A percentile compares a stretch with the other conserved stretches of the same genome.
Conservation (phyloP, 1,284 basidiomycete species). For the Cerioporus squamosus region DNA sequence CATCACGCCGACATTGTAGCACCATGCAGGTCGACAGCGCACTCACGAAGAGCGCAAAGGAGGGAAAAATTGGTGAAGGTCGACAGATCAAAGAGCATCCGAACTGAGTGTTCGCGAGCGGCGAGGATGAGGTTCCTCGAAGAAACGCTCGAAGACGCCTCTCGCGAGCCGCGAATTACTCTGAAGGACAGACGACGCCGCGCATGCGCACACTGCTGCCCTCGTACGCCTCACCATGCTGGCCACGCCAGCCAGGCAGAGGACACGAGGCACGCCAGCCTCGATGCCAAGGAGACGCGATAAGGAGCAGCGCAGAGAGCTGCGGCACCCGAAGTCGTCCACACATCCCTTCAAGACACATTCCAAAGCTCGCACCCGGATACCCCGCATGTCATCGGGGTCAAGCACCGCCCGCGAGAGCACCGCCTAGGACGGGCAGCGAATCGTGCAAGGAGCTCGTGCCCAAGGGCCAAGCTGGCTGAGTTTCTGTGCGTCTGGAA, state of each 20-base stretch:
- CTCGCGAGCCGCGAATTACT: constrained; percentile 4
- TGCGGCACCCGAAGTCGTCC: no score
- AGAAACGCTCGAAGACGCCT: not conserved
- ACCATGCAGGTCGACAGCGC: not conserved
- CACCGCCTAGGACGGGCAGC: no score
- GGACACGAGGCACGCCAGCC: not conserved
- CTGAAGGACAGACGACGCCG: not conserved
- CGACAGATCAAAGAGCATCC: constrained; percentile 1
- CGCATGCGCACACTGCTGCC: not conserved
- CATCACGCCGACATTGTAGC: no score
- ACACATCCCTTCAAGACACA: no score
- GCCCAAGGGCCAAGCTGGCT: no score
- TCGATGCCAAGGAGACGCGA: not conserved
- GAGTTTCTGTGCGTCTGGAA: no score
- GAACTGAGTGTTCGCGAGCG: not conserved
- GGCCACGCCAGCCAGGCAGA: not conserved
- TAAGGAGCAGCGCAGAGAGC: not conserved
- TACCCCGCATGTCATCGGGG: not conserved
- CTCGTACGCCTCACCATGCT: not conserved
- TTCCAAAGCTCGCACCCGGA: not conserved
- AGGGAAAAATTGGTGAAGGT: not conserved
- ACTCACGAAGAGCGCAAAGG: not conserved
- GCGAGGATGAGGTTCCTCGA: not conserved
- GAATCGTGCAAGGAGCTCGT: no score
- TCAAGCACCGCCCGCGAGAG: not conserved